Base-by-base conservation (phyloP, 495 filamentous ascomycete species). In the Neurospora sp. region DNA sequence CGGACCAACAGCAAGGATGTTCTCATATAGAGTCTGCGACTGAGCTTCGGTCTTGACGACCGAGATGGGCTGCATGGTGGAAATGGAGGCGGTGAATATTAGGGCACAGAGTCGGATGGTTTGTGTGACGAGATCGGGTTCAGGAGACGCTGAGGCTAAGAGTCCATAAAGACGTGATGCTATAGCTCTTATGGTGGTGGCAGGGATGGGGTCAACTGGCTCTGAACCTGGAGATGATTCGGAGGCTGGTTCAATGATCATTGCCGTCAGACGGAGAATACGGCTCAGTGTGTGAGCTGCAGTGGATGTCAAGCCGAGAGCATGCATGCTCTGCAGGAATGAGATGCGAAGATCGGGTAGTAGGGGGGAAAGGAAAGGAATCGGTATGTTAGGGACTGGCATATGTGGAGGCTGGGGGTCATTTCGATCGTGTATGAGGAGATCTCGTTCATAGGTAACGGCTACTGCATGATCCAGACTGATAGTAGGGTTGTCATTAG, bases 401-500 rank as follows among this genome's bases (percentile, higher is more conserved):
- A 66, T 54, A 16, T 35, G 10, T 18, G 35, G 38, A 18, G 35
- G 39, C 42, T 39, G 16, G 9, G 49, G n/a, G 11, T 4, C 31
- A 5, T 66, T 41, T 14, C 66, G 60, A 40, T 73, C 72, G 12
- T 74, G 72, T 27, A 80, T 42, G 12, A 70, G 73, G 2, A 78
- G 71, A 4, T 75, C 74, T 7, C 39, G 23, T 42, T 80, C 77
- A n/a, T 77, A 78, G 39, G 75, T 73, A 31, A 71, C 71, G 39
- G 77, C 77, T 20, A 77, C 71, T 16, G 75, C 70, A 62, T 77
- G 78, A 62, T 80, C 78, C 12, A 73, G 42, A 2, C 78, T 80
- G 70, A 39, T 20, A 49, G 35, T 18, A 23, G 2, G 5, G 11
- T 60, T 27, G 71, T 49, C 71, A 71, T 44, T 27, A 54, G 46